Evolutionary conservation across 2,329 filamentous ascomycete genomes (phyloP).

Genomic region (Beauveria brongniartii): DNA sequence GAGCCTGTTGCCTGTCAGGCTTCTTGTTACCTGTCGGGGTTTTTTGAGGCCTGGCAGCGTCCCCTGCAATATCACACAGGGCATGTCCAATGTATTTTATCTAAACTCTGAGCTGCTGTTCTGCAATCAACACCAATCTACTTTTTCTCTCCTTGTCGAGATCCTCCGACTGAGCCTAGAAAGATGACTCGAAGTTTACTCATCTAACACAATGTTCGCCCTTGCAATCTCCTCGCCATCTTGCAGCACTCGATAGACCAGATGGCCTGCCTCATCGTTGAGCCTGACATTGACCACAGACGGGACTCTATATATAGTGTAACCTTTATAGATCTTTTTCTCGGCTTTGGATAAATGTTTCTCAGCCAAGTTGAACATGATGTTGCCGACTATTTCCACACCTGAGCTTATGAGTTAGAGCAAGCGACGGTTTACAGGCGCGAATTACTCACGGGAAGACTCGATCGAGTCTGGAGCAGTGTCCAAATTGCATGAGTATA

Average conservation of each 20-base stretch:
- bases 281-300: background rate
- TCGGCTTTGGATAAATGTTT: background rate
- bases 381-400: background rate
- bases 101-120: too few species aligned
- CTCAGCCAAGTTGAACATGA: background rate
- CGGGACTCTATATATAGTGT: too few species aligned
- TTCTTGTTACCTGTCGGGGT: too few species aligned
- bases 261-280: background rate
- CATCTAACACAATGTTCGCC: background rate
- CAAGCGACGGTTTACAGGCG: background rate
- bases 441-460: background rate
- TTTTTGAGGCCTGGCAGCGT: too few species aligned
- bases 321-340: too few species aligned
- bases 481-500: background rate
- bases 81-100: too few species aligned
- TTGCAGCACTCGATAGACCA: background rate
- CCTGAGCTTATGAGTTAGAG: background rate
- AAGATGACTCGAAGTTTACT: background rate
- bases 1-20: too few species aligned
- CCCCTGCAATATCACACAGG: too few species aligned
- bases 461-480: background rate
- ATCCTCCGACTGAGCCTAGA: background rate
- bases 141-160: background rate
- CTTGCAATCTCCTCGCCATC: background rate
- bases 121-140: too few species aligned